phyloP scores from a whole-genome alignment of 1,284 basidiomycete species.

The Apiotrichum akiyoshidainum region DNA sequence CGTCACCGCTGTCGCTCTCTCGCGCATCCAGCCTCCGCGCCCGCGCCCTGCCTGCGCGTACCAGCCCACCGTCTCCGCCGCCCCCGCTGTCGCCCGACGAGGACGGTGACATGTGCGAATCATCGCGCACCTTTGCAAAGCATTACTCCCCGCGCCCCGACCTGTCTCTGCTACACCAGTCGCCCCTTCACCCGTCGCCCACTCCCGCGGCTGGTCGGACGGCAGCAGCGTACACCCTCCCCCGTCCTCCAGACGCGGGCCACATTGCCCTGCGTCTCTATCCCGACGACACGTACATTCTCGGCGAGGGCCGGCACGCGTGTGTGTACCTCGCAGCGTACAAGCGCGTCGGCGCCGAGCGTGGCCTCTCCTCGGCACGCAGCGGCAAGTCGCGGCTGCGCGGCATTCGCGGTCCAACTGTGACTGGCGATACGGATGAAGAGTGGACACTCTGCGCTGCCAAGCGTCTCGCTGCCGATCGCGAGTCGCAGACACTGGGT shows the following conservation, averaged over 20 bases:
- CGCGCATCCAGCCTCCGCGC: constrained; percentile 34
- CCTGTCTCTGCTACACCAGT: constrained; percentile 41
- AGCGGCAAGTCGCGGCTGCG: no score
- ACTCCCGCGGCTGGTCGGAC: background rate
- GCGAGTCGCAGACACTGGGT: constrained; percentile 52
- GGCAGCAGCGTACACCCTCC: constrained; percentile 27
- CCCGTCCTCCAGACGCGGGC: constrained; percentile 32
- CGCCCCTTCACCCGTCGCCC: constrained; percentile 29
- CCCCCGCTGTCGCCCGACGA: constrained; percentile 5
- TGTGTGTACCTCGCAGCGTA: constrained; percentile 51
- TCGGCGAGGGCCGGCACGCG: constrained; percentile 53
- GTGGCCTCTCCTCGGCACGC: background rate
- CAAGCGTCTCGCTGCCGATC: constrained; percentile 51
- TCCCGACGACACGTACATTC: constrained; percentile 38
- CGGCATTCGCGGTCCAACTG: no score
- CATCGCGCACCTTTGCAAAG: background rate
- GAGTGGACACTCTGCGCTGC: constrained; percentile 52
- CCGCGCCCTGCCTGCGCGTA: constrained; percentile 11
- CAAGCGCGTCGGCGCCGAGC: constrained; percentile 11
- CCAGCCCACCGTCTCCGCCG: constrained; percentile 17
- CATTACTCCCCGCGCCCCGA: constrained; percentile 7
- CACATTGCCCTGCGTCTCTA: constrained; percentile 40
- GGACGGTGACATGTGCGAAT: background rate
- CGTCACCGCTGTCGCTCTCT: constrained; percentile 39
- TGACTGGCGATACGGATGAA: no score